Conservation (phyloP, 176 grass and related monocot species). For the Carex pumila region DNA sequence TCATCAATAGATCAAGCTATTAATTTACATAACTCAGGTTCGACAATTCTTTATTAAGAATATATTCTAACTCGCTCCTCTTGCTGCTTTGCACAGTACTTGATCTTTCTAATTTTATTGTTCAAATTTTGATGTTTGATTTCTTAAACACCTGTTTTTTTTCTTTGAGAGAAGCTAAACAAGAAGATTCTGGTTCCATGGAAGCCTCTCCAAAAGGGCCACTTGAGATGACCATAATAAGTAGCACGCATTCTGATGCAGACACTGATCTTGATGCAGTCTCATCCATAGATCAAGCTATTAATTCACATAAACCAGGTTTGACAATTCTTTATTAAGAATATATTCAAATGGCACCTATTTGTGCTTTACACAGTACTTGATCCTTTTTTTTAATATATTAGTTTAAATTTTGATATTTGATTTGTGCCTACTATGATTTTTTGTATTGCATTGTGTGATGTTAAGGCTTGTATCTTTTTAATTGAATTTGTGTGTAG, state of each 20-base stretch:
- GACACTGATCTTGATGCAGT: slow-evolving; percentile 29
- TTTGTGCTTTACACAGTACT: background rate
- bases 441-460: background rate
- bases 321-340: background rate
- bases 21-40: slow-evolving; percentile 14
- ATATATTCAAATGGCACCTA: background rate
- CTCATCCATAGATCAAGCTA: slow-evolving; percentile 39
- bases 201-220: too few species aligned
- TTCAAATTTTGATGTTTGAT: too few species aligned
- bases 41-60: background rate
- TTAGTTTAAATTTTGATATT: background rate
- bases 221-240: too few species aligned
- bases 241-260: slow-evolving; percentile 12
- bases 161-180: too few species aligned
- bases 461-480: background rate
- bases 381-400: background rate
- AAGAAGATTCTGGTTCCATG: too few species aligned
- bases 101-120: too few species aligned
- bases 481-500: background rate
- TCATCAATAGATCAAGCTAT: slow-evolving; percentile 39
- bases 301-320: slow-evolving; percentile 14
- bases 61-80: background rate
- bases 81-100: background rate
- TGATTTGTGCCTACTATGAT: background rate
- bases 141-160: too few species aligned